Evolutionary conservation across 768 basidiomycete genomes (phyloP).

Genomic region (Tulasnella sp.): DNA sequence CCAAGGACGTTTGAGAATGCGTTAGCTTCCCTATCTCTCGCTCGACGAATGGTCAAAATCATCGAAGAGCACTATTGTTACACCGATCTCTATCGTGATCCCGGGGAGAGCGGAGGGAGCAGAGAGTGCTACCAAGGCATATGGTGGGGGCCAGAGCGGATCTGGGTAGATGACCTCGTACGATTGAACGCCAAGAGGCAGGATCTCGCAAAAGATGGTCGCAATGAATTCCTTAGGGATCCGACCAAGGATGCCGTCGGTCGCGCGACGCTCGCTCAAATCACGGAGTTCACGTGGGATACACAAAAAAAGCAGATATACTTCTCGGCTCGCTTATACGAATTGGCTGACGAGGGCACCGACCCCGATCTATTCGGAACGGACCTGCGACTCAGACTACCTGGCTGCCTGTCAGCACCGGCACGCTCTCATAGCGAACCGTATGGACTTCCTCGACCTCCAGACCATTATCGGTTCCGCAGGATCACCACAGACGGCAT

Average conservation of each 20-base stretch:
- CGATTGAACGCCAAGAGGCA: neutral
- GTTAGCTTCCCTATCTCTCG: neutral
- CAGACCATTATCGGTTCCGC: constrained; percentile 14
- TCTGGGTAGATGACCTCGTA: constrained; percentile 16
- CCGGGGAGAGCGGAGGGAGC: neutral
- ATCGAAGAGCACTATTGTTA: constrained; percentile 2
- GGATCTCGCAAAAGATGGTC: neutral
- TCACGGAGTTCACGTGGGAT: neutral
- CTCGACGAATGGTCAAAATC: neutral
- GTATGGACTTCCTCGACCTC: constrained; percentile 16
- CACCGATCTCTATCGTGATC: neutral
- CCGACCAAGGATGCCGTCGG: neutral
- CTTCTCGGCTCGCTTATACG: constrained; percentile 4
- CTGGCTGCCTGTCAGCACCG: too few relatives aligned
- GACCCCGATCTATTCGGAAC: too few relatives aligned
- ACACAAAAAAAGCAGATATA: neutral
- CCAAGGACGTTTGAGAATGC: constrained; percentile 13
- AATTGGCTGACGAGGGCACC: neutral
- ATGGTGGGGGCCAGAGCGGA: constrained; percentile 13
- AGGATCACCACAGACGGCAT: neutral
- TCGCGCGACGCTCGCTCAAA: neutral
- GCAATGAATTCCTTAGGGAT: neutral
- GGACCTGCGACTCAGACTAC: too few relatives aligned
- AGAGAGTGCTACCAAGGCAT: constrained; percentile 10
- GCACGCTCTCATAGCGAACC: too few relatives aligned